phyloP scores from a whole-genome alignment of 495 filamentous ascomycete genomes.

The Podospora sp. region DNA sequence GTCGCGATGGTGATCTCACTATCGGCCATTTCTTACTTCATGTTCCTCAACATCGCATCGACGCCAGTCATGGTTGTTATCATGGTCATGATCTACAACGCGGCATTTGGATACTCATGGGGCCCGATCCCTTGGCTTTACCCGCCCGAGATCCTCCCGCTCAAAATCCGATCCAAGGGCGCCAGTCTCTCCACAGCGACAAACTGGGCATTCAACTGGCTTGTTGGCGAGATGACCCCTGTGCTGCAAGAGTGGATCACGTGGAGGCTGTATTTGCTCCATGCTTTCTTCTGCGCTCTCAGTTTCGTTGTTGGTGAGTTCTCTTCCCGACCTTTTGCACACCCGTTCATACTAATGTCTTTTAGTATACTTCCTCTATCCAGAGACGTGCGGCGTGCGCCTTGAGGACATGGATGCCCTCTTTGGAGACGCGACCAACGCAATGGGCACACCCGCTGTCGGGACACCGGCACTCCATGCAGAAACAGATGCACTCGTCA shows the following conservation, averaged over 20 bases:
- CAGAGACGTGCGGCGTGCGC: conserved; percentile 91
- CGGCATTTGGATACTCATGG: conserved; percentile 98
- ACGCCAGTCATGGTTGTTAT: conserved; percentile 86
- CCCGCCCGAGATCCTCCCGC: conserved; percentile 92
- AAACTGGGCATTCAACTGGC: conserved; percentile 99
- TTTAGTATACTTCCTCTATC: conserved; percentile 92
- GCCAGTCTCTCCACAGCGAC: conserved; percentile 94
- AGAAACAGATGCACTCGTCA: conserved; percentile 76
- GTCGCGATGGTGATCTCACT: conserved; percentile 88
- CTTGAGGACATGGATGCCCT: conserved; percentile 94
- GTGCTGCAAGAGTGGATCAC: conserved; percentile 86
- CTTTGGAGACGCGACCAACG: conserved; percentile 85
- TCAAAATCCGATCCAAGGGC: conserved; percentile 97
- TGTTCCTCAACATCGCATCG: conserved; percentile 75
- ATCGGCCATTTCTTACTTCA: conserved; percentile 93
- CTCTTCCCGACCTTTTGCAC: conserved; percentile 21
- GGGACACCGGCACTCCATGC: conserved; percentile 50
- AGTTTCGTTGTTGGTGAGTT: conserved; percentile 94
- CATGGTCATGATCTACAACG: conserved; percentile 98
- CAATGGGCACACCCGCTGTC: conserved; percentile 61
- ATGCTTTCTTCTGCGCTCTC: conserved; percentile 95
- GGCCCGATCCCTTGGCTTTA: conserved; percentile 98
- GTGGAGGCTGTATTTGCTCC: conserved; percentile 91
- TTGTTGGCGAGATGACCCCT: conserved; percentile 93
- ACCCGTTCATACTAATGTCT: conserved; percentile 15